Evolutionary conservation across 2,329 filamentous ascomycete species (phyloP).

Genomic region (Karstenula rhodostoma): DNA sequence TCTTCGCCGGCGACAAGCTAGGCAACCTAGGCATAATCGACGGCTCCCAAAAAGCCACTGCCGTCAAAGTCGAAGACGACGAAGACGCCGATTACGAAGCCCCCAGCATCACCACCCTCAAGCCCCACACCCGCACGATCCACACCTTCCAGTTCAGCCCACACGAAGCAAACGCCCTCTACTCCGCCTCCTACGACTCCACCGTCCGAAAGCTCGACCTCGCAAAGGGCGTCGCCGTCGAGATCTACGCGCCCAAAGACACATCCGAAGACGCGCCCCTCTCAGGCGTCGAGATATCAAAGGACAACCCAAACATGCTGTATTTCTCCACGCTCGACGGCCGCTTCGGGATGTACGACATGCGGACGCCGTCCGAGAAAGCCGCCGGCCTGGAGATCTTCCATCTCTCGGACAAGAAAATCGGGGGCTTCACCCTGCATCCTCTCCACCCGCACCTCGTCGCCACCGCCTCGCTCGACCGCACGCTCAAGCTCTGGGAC

Average conservation of each 20-base stretch:
- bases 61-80: constrained; percentile 65
- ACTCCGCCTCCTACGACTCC: constrained; percentile 90
- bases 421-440: constrained; percentile 89
- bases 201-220: constrained; percentile 89
- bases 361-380: constrained; percentile 65
- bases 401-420: constrained; percentile 87
- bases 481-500: constrained; percentile 93
- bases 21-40: constrained; percentile 92
- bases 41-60: constrained; percentile 72
- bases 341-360: constrained; percentile 80
- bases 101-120: constrained; percentile 86
- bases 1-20: constrained; percentile 94
- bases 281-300: constrained; percentile 82
- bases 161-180: constrained; percentile 76
- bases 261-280: constrained; percentile 77
- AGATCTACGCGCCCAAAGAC: constrained; percentile 80
- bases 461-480: constrained; percentile 88
- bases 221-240: constrained; percentile 77
- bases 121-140: constrained; percentile 89
- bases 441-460: constrained; percentile 82
- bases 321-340: constrained; percentile 91
- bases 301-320: constrained; percentile 73
- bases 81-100: constrained; percentile 71
- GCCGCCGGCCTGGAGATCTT: constrained; percentile 67
- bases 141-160: constrained; percentile 82